Conservation (phyloP, 2,329 filamentous ascomycete species). For the Aspergillus aculeatus region DNA sequence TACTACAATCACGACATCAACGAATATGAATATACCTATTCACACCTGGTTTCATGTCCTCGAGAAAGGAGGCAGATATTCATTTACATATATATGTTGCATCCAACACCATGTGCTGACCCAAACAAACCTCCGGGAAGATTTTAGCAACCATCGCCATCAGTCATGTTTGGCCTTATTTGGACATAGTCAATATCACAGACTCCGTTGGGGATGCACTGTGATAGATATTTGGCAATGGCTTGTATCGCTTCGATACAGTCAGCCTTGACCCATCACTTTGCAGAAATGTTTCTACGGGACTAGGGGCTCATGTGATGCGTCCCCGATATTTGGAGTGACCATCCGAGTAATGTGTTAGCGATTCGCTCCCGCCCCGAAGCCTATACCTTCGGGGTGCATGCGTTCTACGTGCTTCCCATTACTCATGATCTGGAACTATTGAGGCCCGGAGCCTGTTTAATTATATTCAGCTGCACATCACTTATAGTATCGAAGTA, state of each 20-base stretch:
- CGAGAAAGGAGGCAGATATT: neutral
- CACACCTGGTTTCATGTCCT: neutral
- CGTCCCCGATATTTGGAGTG: too few relatives aligned
- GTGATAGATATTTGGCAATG: neutral
- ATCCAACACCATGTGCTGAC: neutral
- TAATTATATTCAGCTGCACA: neutral
- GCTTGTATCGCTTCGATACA: too few relatives aligned
- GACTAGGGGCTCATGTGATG: too few relatives aligned
- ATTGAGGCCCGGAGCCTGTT: too few relatives aligned
- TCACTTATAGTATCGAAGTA: neutral
- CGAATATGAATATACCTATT: neutral
- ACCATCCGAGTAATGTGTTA: too few relatives aligned
- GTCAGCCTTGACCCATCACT: too few relatives aligned
- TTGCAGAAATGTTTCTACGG: too few relatives aligned
- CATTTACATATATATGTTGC: neutral
- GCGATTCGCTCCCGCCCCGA: too few relatives aligned
- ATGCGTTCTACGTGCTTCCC: too few relatives aligned
- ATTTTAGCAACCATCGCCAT: neutral
- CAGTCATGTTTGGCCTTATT: neutral
- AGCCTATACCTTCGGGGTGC: too few relatives aligned
- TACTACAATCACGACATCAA: slow-evolving; percentile 1
- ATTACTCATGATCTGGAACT: too few relatives aligned
- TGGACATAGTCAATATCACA: neutral
- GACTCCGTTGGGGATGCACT: neutral
- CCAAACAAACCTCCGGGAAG: neutral